phyloP scores from a whole-genome alignment of 495 filamentous ascomycete species.

The Oidiodendron maius region DNA sequence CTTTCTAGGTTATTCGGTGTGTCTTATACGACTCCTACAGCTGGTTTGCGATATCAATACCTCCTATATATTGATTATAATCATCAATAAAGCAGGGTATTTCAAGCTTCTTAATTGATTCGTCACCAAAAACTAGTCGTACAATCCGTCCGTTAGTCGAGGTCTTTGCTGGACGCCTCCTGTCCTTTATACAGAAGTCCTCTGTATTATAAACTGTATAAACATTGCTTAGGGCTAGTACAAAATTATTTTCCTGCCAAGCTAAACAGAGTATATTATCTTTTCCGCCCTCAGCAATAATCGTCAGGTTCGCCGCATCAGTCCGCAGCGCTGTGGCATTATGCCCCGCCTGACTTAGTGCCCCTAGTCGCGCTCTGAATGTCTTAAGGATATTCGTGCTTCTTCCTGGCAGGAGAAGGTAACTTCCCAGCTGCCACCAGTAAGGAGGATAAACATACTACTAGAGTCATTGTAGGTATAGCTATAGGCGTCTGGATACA shows the following conservation, averaged over 20 bases:
- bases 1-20: conserved; percentile 10
- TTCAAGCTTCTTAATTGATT: not conserved
- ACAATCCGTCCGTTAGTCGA: conserved; percentile 6
- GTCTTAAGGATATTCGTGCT: conserved; percentile 61
- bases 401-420: conserved; percentile 62
- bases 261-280: conserved; percentile 11
- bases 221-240: conserved; percentile 7
- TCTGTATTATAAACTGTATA: conserved; percentile 3
- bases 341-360: conserved; percentile 5
- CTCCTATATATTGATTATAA: conserved; percentile 26
- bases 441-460: conserved; percentile 70
- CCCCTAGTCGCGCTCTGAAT: conserved; percentile 35
- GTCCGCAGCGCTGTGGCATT: conserved; percentile 9
- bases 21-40: conserved; percentile 18
- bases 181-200: not conserved
- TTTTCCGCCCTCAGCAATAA: conserved; percentile 14
- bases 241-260: conserved; percentile 16
- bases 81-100: conserved; percentile 22
- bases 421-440: conserved; percentile 68
- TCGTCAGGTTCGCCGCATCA: conserved; percentile 19
- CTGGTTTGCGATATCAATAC: conserved; percentile 25
- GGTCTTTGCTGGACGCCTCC: conserved; percentile 8
- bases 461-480: conserved; percentile 71
- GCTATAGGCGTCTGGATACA: conserved; percentile 80
- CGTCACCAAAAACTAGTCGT: conserved; percentile 9